Conservation (phyloP, 139 green algal genomes). For the Eudorina sp. region DNA sequence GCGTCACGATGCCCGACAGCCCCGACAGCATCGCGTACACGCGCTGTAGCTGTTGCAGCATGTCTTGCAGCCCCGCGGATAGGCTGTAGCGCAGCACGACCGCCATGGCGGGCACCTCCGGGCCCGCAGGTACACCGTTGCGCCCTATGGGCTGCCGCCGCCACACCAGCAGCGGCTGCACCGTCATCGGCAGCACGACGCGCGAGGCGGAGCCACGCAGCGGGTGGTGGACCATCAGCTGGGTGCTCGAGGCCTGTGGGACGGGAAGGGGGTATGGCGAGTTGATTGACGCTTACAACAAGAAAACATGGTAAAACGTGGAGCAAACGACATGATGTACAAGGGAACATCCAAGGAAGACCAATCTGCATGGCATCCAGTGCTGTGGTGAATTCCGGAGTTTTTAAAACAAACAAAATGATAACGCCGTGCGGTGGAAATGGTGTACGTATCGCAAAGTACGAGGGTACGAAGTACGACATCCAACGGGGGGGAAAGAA, state of each 20-base stretch:
- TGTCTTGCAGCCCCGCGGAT: conserved; percentile 1
- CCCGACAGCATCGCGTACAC: conserved; percentile 32
- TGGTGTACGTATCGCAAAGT: too few species aligned
- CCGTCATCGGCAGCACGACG: conserved; percentile 9
- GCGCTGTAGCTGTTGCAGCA: conserved; percentile 18
- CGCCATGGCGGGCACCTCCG: neutral
- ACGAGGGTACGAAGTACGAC: too few species aligned
- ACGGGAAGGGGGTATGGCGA: neutral
- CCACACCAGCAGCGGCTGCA: conserved; percentile 35
- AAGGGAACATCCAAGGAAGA: too few species aligned
- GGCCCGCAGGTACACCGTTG: neutral
- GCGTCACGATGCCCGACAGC: conserved; percentile 24
- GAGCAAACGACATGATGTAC: too few species aligned
- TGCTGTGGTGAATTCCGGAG: too few species aligned
- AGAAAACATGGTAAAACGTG: too few species aligned
- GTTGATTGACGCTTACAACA: too few species aligned
- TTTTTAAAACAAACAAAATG: too few species aligned
- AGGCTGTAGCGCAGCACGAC: conserved; percentile 1
- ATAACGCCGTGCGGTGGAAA: too few species aligned
- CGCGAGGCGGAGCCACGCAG: neutral
- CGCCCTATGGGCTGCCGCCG: neutral
- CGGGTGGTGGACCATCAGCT: conserved; percentile 35
- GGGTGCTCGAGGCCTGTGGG: neutral
- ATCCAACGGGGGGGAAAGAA: too few species aligned
- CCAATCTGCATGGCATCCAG: too few species aligned